Conservation (phyloP, 2,329 filamentous ascomycete genomes). For the Aureobasidium subglaciale region DNA sequence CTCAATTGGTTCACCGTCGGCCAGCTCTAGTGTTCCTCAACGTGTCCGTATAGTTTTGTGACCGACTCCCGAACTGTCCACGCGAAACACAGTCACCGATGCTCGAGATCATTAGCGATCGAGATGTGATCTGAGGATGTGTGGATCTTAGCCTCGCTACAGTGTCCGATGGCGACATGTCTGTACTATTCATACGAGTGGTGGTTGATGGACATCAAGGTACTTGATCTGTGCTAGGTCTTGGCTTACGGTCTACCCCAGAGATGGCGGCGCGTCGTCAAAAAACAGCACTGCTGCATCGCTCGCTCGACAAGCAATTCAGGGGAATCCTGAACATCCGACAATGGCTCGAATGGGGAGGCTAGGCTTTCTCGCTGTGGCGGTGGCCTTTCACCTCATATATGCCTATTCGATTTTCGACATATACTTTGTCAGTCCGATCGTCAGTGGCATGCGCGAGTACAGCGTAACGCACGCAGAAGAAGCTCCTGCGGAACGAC, state of each 20-base stretch:
- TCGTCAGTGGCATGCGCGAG: conserved; percentile 89
- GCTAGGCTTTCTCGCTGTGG: conserved; percentile 77
- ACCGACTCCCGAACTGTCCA: no score
- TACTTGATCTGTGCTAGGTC: neutral
- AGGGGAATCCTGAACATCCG: neutral
- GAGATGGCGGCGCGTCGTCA: neutral
- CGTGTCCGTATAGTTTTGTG: no score
- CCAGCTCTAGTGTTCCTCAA: no score
- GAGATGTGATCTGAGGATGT: no score
- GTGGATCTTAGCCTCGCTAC: no score
- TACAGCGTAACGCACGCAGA: conserved; percentile 64
- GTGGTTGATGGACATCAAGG: neutral
- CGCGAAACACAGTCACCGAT: no score
- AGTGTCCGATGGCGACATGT: no score
- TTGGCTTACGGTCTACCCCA: neutral
- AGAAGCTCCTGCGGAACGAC: conserved; percentile 76
- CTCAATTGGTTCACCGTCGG: no score
- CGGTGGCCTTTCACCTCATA: conserved; percentile 84
- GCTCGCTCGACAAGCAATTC: neutral
- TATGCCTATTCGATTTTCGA: conserved; percentile 97
- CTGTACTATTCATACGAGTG: neutral
- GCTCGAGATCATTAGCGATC: no score
- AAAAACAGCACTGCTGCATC: neutral
- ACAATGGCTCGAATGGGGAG: conserved; percentile 55
- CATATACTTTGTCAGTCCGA: conserved; percentile 96